phyloP scores from a whole-genome alignment of 371 early-diverging fungal species.

The Nematocida homosporus region DNA sequence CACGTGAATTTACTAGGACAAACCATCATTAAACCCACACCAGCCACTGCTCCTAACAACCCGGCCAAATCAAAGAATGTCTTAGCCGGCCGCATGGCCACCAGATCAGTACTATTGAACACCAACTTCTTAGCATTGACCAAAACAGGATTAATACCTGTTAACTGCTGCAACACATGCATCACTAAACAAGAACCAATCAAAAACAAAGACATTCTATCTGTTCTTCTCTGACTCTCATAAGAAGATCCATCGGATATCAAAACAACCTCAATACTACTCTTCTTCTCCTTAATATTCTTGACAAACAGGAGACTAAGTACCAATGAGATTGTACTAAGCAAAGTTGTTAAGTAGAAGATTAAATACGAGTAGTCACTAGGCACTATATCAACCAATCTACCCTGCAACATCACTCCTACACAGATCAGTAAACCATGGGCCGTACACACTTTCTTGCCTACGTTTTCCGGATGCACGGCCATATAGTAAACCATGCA shows the following conservation, averaged over 20 bases:
- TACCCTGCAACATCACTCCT: constrained; percentile 14
- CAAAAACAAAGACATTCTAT: neutral
- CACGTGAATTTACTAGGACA: neutral
- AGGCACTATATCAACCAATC: neutral
- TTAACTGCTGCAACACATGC: constrained; percentile 40
- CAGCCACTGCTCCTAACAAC: neutral
- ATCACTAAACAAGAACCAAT: constrained; percentile 22
- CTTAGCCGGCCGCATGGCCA: neutral
- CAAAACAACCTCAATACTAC: neutral
- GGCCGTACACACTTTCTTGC: neutral
- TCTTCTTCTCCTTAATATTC: neutral
- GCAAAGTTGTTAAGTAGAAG: constrained; percentile 8
- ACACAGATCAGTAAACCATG: constrained; percentile 41
- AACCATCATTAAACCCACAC: neutral
- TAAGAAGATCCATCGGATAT: neutral
- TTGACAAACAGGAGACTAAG: neutral
- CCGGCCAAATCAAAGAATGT: constrained; percentile 41
- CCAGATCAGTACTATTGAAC: neutral
- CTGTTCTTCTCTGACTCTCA: neutral
- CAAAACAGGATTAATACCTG: constrained; percentile 51
- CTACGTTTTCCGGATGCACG: neutral
- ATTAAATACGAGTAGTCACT: neutral
- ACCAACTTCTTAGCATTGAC: neutral
- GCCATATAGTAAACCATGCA: constrained; percentile 31
- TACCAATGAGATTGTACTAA: neutral